Percentiles rank a stretch among this genome's conserved stretches.
phyloP scores from a whole-genome alignment of 169 alveolate genomes.

The Plasmodium ovale region DNA sequence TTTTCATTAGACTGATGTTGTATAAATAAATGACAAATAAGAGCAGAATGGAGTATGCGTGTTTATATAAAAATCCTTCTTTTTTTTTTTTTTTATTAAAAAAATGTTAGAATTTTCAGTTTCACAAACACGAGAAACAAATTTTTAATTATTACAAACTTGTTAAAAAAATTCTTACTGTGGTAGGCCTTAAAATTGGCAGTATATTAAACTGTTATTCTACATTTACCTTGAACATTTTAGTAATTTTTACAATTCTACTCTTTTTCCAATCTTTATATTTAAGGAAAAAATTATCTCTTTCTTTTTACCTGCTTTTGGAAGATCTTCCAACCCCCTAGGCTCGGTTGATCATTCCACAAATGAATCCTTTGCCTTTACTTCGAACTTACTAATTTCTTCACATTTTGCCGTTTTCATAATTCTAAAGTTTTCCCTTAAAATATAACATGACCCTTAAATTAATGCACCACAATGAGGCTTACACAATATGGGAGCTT shows the following conservation, averaged over 20 bases:
- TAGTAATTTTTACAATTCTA: too few species aligned
- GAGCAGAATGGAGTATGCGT: background rate
- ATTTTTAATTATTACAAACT: background rate
- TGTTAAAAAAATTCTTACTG: background rate
- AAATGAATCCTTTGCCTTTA: background rate
- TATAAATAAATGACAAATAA: background rate
- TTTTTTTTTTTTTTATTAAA: background rate
- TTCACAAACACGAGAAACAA: constrained; percentile 16
- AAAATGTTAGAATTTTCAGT: constrained; percentile 11
- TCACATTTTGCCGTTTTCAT: too few species aligned
- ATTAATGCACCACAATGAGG: too few species aligned
- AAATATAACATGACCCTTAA: too few species aligned
- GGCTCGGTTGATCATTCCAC: background rate
- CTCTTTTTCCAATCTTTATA: too few species aligned
- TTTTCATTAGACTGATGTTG: background rate
- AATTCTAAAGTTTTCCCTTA: too few species aligned
- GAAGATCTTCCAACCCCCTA: too few species aligned
- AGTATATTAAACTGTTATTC: background rate
- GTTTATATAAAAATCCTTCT: background rate
- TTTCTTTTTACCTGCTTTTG: too few species aligned
- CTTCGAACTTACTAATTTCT: too few species aligned
- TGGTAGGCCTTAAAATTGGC: background rate
- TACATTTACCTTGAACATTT: background rate
- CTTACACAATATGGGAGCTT: too few species aligned
- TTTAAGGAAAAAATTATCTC: too few species aligned